Conservation (phyloP, 345 rosid genomes). For the Hypericum androsaemum region DNA sequence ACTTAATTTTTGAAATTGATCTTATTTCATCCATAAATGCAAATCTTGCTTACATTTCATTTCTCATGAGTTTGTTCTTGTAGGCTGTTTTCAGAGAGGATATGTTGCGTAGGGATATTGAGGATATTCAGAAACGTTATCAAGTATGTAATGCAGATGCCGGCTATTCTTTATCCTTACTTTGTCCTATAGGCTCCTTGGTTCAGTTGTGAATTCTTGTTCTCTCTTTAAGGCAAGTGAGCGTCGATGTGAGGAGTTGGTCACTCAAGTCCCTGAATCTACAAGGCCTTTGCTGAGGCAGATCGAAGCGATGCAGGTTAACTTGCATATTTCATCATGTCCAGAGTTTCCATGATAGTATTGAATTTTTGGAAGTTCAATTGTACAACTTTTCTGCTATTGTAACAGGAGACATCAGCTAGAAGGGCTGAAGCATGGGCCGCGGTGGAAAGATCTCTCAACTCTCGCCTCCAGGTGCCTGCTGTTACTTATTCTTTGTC, state of each 20-base stretch:
- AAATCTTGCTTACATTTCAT: slow-evolving; percentile 7
- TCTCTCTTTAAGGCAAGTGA: slow-evolving; percentile 69
- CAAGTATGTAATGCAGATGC: slow-evolving; percentile 38
- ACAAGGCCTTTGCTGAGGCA: slow-evolving; percentile 97
- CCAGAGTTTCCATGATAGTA: background rate
- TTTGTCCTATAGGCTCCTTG: slow-evolving; percentile 10
- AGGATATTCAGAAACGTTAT: slow-evolving; percentile 88
- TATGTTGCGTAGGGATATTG: slow-evolving; percentile 63
- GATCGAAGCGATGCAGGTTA: slow-evolving; percentile 97
- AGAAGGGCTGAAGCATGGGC: slow-evolving; percentile 96
- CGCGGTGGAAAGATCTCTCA: slow-evolving; percentile 91
- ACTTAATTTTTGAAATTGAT: slow-evolving; percentile 10
- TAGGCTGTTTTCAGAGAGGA: slow-evolving; percentile 85
- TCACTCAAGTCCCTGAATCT: slow-evolving; percentile 96
- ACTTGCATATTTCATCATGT: slow-evolving; percentile 9
- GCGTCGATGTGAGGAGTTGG: slow-evolving; percentile 96
- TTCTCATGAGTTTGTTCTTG: slow-evolving; percentile 14
- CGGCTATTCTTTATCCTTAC: background rate
- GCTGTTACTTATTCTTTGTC: slow-evolving; percentile 10
- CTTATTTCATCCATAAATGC: background rate
- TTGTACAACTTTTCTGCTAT: slow-evolving; percentile 12
- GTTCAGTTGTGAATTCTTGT: background rate
- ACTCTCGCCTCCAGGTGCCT: slow-evolving; percentile 77
- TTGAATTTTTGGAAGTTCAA: background rate
- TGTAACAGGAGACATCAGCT: slow-evolving; percentile 68